Conservation (phyloP, 2,329 filamentous ascomycete species). For the Epichloe typhina region DNA sequence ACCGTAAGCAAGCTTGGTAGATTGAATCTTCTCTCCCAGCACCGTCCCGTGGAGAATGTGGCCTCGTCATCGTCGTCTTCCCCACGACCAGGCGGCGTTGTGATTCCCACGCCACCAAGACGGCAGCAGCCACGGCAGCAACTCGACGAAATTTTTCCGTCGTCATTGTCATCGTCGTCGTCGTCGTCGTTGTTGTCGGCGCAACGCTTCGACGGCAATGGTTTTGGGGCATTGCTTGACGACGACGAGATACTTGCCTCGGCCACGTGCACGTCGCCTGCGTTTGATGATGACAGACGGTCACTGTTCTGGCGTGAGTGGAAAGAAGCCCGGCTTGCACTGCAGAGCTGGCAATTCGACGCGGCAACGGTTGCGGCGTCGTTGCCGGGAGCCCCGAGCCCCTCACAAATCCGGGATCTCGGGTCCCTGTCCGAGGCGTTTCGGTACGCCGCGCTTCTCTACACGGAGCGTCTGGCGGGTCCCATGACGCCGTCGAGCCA, state of each 20-base stretch:
- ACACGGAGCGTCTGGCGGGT: conserved; percentile 75
- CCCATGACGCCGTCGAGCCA: conserved; percentile 61
- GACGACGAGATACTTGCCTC: conserved; percentile 39
- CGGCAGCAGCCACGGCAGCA: conserved; percentile 1
- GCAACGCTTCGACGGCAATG: conserved; percentile 53
- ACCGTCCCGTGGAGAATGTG: conserved; percentile 36
- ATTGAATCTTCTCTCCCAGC: conserved; percentile 71
- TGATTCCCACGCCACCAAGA: neutral
- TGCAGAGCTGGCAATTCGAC: conserved; percentile 74
- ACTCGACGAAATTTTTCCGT: conserved; percentile 16
- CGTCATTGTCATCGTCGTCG: conserved; percentile 13
- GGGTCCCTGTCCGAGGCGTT: conserved; percentile 80
- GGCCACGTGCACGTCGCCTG: conserved; percentile 26
- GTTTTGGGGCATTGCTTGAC: conserved; percentile 43
- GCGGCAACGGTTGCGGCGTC: conserved; percentile 35
- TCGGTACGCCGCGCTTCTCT: conserved; percentile 76
- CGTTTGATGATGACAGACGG: conserved; percentile 48
- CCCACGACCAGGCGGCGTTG: conserved; percentile 4
- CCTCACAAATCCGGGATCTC: conserved; percentile 58
- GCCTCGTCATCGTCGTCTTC: conserved; percentile 1
- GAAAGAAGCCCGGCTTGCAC: conserved; percentile 61
- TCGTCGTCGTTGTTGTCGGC: conserved; percentile 22
- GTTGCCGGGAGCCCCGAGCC: conserved; percentile 35
- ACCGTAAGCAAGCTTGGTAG: conserved; percentile 72
- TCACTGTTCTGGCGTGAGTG: conserved; percentile 74